Evolutionary conservation across 2,329 filamentous ascomycete genomes (phyloP).

Genomic region (Colletotrichum aenigma): DNA sequence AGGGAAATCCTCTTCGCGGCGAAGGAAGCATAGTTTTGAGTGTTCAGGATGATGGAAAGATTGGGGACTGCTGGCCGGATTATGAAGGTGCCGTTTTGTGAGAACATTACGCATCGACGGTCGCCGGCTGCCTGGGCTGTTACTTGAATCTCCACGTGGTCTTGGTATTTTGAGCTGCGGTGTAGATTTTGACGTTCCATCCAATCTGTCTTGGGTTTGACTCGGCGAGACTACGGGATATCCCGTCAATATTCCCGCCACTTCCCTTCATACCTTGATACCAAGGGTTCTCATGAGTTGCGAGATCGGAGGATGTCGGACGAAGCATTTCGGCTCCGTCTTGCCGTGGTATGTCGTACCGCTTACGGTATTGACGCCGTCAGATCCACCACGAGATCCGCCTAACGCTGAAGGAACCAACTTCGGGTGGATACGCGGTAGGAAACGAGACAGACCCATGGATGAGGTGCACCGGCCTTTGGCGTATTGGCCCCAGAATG

Average conservation of each 20-base stretch:
- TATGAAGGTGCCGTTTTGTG: not conserved
- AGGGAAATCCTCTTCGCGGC: slow-evolving; percentile 43
- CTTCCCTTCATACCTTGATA: not conserved
- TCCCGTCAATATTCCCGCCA: not conserved
- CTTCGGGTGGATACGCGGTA: not conserved
- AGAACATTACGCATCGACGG: not conserved
- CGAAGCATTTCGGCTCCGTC: not conserved
- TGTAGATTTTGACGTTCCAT: not conserved
- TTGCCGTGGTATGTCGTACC: not conserved
- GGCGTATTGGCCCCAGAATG: not conserved
- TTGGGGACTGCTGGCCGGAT: slow-evolving; percentile 6
- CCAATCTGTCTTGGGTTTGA: not conserved
- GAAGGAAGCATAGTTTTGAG: slow-evolving; percentile 38
- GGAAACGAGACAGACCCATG: not conserved
- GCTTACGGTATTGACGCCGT: not conserved
- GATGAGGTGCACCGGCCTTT: not conserved
- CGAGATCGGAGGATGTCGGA: not conserved
- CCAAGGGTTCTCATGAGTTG: not conserved
- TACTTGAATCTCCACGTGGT: not conserved
- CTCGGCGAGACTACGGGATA: not conserved
- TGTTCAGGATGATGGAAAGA: slow-evolving; percentile 1
- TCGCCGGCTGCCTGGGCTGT: rapidly evolving
- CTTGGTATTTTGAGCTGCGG: not conserved
- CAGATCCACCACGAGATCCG: not conserved
- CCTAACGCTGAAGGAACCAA: not conserved